Percentiles rank a stretch among this genome's conserved stretches.
These are phyloP conservation scores for Globisporangium okanoganense DNA, from an alignment of 352 stramenopile species.

Conservation along the genomic window DNA sequence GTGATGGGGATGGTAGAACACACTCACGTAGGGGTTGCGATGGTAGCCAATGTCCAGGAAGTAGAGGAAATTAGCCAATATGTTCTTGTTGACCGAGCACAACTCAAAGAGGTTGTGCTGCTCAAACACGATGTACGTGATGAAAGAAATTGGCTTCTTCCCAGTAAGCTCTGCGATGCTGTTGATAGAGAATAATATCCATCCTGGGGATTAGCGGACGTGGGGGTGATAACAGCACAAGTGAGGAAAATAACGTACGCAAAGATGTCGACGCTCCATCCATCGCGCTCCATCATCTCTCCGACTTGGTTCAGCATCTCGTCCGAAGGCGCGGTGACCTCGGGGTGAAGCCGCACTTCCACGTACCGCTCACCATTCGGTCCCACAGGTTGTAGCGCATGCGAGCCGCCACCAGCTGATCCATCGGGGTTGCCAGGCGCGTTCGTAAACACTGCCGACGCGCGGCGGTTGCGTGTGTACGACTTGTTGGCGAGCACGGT, in stretches of 20 bases:
- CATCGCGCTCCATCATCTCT: slow-evolving; percentile 67
- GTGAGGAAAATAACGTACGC: slow-evolving; percentile 29
- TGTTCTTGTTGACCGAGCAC: slow-evolving; percentile 67
- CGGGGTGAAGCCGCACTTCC: slow-evolving; percentile 53
- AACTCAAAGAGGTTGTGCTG: slow-evolving; percentile 79
- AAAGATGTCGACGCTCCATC: slow-evolving; percentile 73
- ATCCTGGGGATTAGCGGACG: not conserved
- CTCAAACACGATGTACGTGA: slow-evolving; percentile 83
- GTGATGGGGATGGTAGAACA: no score
- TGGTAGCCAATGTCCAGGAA: slow-evolving; percentile 82
- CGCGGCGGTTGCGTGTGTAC: slow-evolving; percentile 66
- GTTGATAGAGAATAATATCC: not conserved
- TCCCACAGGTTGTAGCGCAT: not conserved
- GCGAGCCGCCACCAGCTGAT: slow-evolving; percentile 12
- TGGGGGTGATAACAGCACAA: not conserved
- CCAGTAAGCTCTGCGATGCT: slow-evolving; percentile 59
- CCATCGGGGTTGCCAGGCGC: slow-evolving; percentile 10
- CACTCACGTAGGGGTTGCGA: slow-evolving; percentile 77
- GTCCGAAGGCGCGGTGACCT: slow-evolving; percentile 51
- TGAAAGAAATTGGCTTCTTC: slow-evolving; percentile 75
- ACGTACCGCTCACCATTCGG: slow-evolving; percentile 26
- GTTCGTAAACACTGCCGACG: slow-evolving; percentile 40
- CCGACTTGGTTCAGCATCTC: slow-evolving; percentile 64
- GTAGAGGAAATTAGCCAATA: slow-evolving; percentile 74
- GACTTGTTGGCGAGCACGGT: slow-evolving; percentile 77